Conservation (phyloP, 176 grass and related monocot genomes). For the Musa acuminata region DNA sequence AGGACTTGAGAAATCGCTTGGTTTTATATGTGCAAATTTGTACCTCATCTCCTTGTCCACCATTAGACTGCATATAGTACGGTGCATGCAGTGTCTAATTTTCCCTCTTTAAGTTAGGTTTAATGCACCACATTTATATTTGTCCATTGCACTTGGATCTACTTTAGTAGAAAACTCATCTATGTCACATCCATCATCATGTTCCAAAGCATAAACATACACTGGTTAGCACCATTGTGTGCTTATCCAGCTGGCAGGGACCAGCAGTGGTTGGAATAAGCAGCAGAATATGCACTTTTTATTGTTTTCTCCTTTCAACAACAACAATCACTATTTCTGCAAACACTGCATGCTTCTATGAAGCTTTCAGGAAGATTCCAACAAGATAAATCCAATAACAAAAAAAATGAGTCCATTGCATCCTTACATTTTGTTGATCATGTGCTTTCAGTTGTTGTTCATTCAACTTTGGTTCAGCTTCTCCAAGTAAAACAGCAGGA, state of each 20-base stretch:
- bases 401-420: conserved; percentile 20
- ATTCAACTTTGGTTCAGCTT: conserved; percentile 64
- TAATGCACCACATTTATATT: no score
- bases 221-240: not conserved
- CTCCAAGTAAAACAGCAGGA: conserved; percentile 90
- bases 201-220: not conserved
- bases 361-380: not conserved
- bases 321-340: no score
- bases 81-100: not conserved
- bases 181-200: not conserved
- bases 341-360: not conserved
- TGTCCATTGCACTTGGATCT: no score
- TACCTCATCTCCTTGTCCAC: no score
- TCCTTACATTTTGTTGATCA: conserved; percentile 82
- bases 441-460: conserved; percentile 64
- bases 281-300: not conserved
- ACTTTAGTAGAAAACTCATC: no score
- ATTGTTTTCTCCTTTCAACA: not conserved
- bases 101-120: no score
- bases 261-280: not conserved
- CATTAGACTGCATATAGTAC: no score
- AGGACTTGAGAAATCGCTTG: no score
- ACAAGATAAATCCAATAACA: not conserved
- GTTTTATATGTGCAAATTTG: no score
- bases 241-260: not conserved